These are phyloP conservation scores for Volvox reticuliferus DNA, from an alignment of 139 green algal genomes.

Conservation along the genomic window DNA sequence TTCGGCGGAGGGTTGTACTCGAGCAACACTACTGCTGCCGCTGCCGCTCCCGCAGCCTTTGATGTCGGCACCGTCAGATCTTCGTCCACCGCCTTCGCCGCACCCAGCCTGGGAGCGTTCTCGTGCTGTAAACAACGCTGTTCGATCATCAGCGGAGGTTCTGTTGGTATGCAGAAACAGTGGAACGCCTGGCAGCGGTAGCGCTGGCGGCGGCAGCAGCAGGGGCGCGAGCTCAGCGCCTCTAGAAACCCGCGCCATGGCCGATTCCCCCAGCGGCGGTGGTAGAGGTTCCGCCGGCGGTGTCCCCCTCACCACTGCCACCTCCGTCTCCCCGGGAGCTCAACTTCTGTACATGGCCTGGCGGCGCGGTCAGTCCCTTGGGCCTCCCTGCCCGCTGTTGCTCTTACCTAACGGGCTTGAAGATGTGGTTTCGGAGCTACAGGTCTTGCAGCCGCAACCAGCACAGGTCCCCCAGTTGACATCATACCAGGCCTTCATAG, in stretches of 20 bases:
- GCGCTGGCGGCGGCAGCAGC: neutral
- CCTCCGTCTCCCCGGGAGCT: neutral
- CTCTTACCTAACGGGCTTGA: neutral
- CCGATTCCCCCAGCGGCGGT: neutral
- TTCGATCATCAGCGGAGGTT: neutral
- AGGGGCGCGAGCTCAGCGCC: neutral
- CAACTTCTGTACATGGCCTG: conserved; percentile 6
- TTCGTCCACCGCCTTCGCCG: neutral
- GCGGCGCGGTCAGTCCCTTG: conserved; percentile 23
- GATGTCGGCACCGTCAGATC: neutral
- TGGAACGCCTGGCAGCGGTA: neutral
- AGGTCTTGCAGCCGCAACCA: neutral
- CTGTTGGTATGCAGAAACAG: neutral
- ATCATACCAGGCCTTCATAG: conserved; percentile 13
- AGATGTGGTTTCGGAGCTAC: conserved; percentile 22
- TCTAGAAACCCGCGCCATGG: neutral
- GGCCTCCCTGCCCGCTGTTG: neutral
- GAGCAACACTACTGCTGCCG: conserved; percentile 5
- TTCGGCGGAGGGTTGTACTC: neutral
- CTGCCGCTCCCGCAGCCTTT: neutral
- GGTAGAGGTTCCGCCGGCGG: neutral
- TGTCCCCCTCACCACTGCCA: neutral
- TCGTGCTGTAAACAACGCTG: neutral
- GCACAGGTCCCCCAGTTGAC: neutral
- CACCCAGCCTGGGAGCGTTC: neutral